Conservation (phyloP, 768 basidiomycete genomes). For the Russula emetica region DNA sequence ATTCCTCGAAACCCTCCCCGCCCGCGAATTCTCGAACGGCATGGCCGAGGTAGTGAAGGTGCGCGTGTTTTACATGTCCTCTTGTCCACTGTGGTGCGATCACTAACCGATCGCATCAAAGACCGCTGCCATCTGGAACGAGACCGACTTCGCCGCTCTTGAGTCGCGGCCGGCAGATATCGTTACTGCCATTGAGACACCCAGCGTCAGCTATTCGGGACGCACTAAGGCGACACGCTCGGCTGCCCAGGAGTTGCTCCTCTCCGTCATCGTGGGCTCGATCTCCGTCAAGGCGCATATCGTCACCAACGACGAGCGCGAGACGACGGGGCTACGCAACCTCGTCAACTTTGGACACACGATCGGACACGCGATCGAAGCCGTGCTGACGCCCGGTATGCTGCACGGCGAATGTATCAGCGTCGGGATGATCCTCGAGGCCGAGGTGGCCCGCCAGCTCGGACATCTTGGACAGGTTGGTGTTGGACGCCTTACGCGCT, state of each 20-base stretch:
- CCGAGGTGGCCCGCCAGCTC: slow-evolving; percentile 83
- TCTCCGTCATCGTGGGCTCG: slow-evolving; percentile 87
- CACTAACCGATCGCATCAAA: slow-evolving; percentile 33
- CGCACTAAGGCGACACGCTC: slow-evolving; percentile 63
- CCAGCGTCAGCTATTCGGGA: slow-evolving; percentile 54
- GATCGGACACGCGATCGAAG: slow-evolving; percentile 98
- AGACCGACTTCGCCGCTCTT: slow-evolving; percentile 78
- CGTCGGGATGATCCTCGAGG: slow-evolving; percentile 95
- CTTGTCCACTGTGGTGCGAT: background rate
- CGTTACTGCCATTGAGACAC: slow-evolving; percentile 75
- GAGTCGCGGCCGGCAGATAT: slow-evolving; percentile 85
- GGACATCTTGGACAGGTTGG: slow-evolving; percentile 88
- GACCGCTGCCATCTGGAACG: slow-evolving; percentile 99
- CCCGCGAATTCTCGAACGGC: slow-evolving; percentile 94
- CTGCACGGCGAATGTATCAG: slow-evolving; percentile 96
- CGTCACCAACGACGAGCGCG: slow-evolving; percentile 93
- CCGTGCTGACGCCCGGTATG: slow-evolving; percentile 86
- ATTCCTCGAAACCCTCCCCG: slow-evolving; percentile 88
- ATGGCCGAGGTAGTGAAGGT: slow-evolving; percentile 99
- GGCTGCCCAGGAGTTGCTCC: slow-evolving; percentile 73
- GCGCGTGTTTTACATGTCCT: slow-evolving; percentile 4
- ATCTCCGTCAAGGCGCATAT: slow-evolving; percentile 96
- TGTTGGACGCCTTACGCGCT: slow-evolving; percentile 83
- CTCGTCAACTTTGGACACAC: slow-evolving; percentile 99
- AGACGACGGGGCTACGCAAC: slow-evolving; percentile 87